Conservation (phyloP, 495 filamentous ascomycete genomes). For the Penicilliopsis zonata region DNA sequence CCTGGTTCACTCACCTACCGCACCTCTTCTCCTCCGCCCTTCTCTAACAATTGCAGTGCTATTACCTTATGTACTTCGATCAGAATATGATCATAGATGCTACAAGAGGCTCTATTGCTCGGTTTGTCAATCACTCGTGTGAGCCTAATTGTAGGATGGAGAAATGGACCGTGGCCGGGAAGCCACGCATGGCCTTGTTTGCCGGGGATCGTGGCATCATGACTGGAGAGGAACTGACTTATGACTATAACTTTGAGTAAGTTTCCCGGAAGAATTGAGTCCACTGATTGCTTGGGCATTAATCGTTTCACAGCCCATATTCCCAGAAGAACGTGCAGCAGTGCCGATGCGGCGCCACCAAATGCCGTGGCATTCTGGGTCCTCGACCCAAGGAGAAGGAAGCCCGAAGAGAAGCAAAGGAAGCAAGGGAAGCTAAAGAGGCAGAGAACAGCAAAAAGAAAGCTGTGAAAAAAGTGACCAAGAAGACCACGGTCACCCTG, state of each 20-base stretch:
- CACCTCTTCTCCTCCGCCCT: constrained; percentile 1
- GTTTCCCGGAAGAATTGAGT: constrained; percentile 11
- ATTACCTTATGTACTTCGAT: constrained; percentile 96
- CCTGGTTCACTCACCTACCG: constrained; percentile 1
- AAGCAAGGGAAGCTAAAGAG: constrained; percentile 25
- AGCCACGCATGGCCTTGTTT: constrained; percentile 95
- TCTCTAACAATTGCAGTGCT: constrained; percentile 47
- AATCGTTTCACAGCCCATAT: constrained; percentile 38
- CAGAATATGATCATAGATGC: constrained; percentile 99
- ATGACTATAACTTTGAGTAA: constrained; percentile 96
- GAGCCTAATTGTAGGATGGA: constrained; percentile 95
- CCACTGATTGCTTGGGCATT: neutral
- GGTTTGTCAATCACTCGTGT: constrained; percentile 97
- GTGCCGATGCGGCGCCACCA: constrained; percentile 66
- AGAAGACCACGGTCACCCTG: constrained; percentile 15
- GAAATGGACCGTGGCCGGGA: constrained; percentile 91
- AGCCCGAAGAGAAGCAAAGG: constrained; percentile 23
- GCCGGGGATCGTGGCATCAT: constrained; percentile 80
- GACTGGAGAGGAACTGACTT: constrained; percentile 94
- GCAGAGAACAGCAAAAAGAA: constrained; percentile 19
- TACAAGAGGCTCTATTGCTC: constrained; percentile 85
- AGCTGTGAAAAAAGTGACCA: constrained; percentile 18
- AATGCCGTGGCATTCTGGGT: constrained; percentile 69
- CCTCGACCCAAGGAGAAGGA: constrained; percentile 51
- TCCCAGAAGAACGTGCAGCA: constrained; percentile 72